These are phyloP conservation scores for Termitomyces eurrhizus DNA, from an alignment of 768 basidiomycete genomes.

Conservation along the genomic window DNA sequence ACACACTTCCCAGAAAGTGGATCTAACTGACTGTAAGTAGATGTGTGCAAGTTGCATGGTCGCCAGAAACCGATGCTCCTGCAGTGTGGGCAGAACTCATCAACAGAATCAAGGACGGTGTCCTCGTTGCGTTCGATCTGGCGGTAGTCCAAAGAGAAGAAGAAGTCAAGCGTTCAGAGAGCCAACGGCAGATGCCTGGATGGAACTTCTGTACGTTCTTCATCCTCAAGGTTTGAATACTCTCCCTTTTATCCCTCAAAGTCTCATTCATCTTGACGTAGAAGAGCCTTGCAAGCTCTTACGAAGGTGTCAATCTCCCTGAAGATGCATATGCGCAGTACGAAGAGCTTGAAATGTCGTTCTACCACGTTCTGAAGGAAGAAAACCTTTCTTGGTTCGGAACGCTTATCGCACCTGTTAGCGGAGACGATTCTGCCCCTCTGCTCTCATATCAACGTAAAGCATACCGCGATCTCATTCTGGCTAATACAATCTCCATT, in stretches of 20 bases:
- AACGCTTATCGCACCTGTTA: constrained; percentile 64
- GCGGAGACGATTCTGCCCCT: constrained; percentile 76
- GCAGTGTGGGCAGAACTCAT: constrained; percentile 84
- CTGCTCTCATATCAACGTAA: constrained; percentile 78
- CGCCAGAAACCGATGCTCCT: constrained; percentile 67
- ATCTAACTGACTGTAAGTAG: constrained; percentile 34
- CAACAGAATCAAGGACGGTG: constrained; percentile 85
- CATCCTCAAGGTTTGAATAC: constrained; percentile 70
- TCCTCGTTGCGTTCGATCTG: constrained; percentile 80
- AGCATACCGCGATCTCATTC: constrained; percentile 84
- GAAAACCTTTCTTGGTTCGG: constrained; percentile 93
- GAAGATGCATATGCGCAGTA: constrained; percentile 91
- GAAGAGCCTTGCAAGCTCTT: constrained; percentile 93
- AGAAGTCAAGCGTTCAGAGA: constrained; percentile 85
- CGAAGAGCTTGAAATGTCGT: constrained; percentile 85
- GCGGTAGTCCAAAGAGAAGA: constrained; percentile 81
- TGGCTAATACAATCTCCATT: constrained; percentile 85
- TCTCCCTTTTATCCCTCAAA: constrained; percentile 7
- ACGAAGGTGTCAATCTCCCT: constrained; percentile 82
- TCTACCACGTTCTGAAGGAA: constrained; percentile 70
- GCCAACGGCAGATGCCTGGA: constrained; percentile 87
- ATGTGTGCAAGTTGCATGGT: constrained; percentile 81
- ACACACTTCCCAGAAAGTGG: constrained; percentile 9
- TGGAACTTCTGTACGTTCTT: constrained; percentile 99
- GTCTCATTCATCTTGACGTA: constrained; percentile 27